Evolutionary conservation across 1,139 yeast genomes (phyloP), one percentile per base, ranked within the genome.

Genomic region (Tardiomyces blankii): DNA sequence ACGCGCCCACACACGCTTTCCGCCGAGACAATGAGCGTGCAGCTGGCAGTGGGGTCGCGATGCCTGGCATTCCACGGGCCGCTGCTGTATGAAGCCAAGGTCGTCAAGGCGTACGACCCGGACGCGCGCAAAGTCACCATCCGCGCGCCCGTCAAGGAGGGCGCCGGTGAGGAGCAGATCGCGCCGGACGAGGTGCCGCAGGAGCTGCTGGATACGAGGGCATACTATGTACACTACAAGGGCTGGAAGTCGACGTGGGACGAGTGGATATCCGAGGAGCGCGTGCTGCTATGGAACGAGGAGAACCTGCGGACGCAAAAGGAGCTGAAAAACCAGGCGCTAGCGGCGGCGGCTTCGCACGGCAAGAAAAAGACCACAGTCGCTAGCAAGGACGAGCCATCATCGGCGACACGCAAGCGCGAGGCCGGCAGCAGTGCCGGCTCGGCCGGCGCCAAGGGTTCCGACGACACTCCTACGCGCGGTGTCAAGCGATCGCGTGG

Each of bases 231-330:
- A 9, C 98, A 91, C 61, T 91, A 91, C 65, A 85, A 82, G 57
- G 97, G 98, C 2, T 91, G 98, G 98, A 91, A 88, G 58, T 66
- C 81, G 18, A 81, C 89, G 51, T 89, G 96, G 96, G 97, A 91
- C 61, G 98, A 91, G 62, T 91, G 98, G 98, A 94, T 91, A 0
- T 74, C 78, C 0, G 64, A 66, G 9, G 81, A 77, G 44, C 69
- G 97, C 39, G 74, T 89, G 11, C 67, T 86, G 59, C 82, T 78
- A 52, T 72, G 73, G 59, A 84, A 74, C 44, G 82, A 79, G 40
- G 94, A 82, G 53, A 88, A 84, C 59, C 59, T 82, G 46, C 68
- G 73, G 48, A 66, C 78, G 45, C 87, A 83, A 60, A 75, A 78
- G 53, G 81, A 80, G 52, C 68, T 87, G 56, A 78, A 75, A 54